Base-by-base conservation (phyloP, 2,329 filamentous ascomycete species). In the Cladobotryum protrusum region DNA sequence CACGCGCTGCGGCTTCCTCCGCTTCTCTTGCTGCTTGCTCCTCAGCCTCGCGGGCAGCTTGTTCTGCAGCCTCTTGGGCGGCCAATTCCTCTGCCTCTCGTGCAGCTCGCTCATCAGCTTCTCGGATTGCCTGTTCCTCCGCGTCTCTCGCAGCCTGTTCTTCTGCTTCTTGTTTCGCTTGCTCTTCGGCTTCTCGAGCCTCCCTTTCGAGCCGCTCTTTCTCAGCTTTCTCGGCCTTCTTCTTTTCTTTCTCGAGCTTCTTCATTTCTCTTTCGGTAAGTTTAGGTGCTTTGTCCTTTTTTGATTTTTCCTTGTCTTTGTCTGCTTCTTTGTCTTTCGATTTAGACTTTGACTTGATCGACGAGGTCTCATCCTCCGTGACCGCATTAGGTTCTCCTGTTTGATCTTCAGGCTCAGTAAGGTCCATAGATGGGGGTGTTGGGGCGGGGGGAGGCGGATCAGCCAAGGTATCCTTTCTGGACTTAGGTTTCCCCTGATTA, bases 231-330 rank as follows among this genome's bases (percentile, higher is more conserved):
- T 75, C 72, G 35, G 62, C 64, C 58, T 72, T 72, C 29, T 67
- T 69, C 60, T 71, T 73, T 56, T 74, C 68, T 59, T 74, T 74
- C 47, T 77, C 74, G 18, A 76, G 72, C 58, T 75, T 75, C 57
- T 74, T 72, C 15, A 73, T 68, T 57, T 78, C 76, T 52, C 73
- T 77, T 56, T 75, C 73, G 60, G 61, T 72, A 39, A 77, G 63
- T 59, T 73, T 77, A 8, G 67, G 65, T 47, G 71, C 68, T 53
- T 74, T 68, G 33, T 70, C 63, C 41, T 68, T 66, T 45, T 59
- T 57, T 12, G 59, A 54, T 51, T 71, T 67, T 32, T 68, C 62
- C 43, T 68, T 69, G 15, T 55, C 54, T 34, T 47, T 52, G 15
- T 58, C 55, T 35, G 47, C 43, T 33, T 54, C 68, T 53, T 71